Base-by-base conservation (phyloP, 2,329 filamentous ascomycete genomes). In the Arthrinium phaeospermum region DNA sequence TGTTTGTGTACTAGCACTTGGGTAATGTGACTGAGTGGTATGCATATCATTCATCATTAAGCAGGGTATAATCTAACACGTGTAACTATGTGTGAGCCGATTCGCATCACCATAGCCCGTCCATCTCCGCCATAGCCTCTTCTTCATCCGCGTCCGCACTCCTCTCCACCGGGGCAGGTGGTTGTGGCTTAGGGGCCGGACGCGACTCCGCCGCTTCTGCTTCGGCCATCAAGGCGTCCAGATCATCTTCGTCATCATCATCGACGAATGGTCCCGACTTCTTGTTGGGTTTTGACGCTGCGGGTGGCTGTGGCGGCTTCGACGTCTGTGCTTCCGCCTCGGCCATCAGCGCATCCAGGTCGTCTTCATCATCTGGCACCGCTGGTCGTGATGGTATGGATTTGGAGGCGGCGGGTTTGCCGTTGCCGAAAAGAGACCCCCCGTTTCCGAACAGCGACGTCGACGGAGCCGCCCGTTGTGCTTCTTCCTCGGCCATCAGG, bases 101-200 rank as follows among this genome's bases (percentile, higher is more conserved):
- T 41, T 8, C 14, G 6, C n/a, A 41, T 82, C 74, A 88, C 86
- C 86, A 90, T 34, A 89, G 74, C 0, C 85, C 88, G 53, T 88
- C 87, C 87, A 90, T 89, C 74, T 90, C 90, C 49, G 87, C 89
- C 90, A 94, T 91, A 0, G 88, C 91, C 73, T 90, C 91, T 81
- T 92, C 90, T 19, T 92, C 91, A 71, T 91, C 91, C 1, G 86
- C 88, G 79, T 86, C 79, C 5, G 80, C 76, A 7, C 67, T 70
- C 49, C 49, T 71, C 57, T 68, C 70, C 14, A 51, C 46, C 46
- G 12, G 68, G 10, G 77, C 14, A 73, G 5, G 71, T 72, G 49
- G 71, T 68, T 72, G 71, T 72, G 61, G 69, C 67, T 70, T 64
- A 70, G 27, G 22, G 72, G 68, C 30, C 72, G 47, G n/a, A 1